Base-by-base conservation (phyloP, 2,329 filamentous ascomycete species). In the Parastagonospora nodorum region DNA sequence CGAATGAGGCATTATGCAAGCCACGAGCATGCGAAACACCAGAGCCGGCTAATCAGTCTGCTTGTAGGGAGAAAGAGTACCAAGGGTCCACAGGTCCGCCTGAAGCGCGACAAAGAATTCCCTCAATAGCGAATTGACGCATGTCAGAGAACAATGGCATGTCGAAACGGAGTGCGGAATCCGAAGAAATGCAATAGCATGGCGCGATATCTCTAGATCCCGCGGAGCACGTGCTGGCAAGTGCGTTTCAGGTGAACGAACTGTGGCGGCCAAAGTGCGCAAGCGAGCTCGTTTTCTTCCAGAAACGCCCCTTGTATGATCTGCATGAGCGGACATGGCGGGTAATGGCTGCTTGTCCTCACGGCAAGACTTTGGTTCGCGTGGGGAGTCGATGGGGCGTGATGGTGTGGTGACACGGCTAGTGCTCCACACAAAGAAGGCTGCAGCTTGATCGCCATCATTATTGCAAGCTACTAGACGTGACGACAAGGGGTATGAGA, bases 201-300 rank as follows among this genome's bases (percentile, higher is more conserved):
- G 37, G 37, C 27, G 37, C 37, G 37, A 39, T 39, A 11, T 10
- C 19, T 39, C 37, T 16, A 19, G 14, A 16, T 37, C 12, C 9
- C 14, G 35, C 8, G 35, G 35, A 16, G 35, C 35, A 14, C 8
- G 8, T 7, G n/a, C 35, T 14, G 19, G 10, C 16, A 15, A 33
- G 43, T 15, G 35, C n/a, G 43, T 45, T 39, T 45, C 43, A 45
- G 27, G 35, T 39, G 5, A 12, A 15, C 33, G 27, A 32, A 7
- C 29, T 32, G 33, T 39, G 43, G 35, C 28, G 43, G 43, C 43
- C 27, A 45, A 15, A 39, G 32, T 8, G 28, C 8, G 24, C n/a
- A 39, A 45, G 33, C 27, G 43, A 45, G 31, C n/a, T 24, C 35
- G 32, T 19, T 10, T 38, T 45, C 33, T 45, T 39, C 43, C 43